A percentile compares a stretch with the other conserved stretches of the same genome.
phyloP scores from a whole-genome alignment of 208 protist species.

The Herpetomonas muscarum region DNA sequence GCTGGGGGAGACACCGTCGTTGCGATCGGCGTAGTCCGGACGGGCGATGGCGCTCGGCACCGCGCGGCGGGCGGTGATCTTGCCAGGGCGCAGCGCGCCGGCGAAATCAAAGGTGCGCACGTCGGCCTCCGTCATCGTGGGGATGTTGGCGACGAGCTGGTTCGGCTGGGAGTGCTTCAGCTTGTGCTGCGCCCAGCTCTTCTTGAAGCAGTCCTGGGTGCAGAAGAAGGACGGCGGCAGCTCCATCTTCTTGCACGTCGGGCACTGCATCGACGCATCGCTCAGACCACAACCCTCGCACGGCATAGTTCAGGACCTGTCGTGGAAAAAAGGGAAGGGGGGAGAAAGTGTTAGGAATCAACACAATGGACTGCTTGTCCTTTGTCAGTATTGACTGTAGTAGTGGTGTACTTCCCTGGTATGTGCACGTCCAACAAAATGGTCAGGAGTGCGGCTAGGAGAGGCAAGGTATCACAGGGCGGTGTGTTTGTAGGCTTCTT shows the following conservation, averaged over 20 bases:
- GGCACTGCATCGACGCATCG: conserved; percentile 81
- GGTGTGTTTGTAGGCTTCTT: too few relatives aligned
- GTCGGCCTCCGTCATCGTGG: conserved; percentile 80
- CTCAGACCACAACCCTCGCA: conserved; percentile 82
- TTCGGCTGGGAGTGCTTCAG: conserved; percentile 71
- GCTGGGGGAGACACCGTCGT: conserved; percentile 61
- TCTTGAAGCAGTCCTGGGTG: conserved; percentile 85
- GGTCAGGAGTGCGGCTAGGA: too few relatives aligned
- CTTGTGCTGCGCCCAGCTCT: conserved; percentile 84
- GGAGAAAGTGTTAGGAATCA: not conserved
- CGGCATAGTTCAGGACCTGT: conserved; percentile 25
- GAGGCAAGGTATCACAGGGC: too few relatives aligned
- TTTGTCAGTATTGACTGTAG: not conserved
- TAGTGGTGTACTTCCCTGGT: not conserved
- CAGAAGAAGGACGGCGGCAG: conserved; percentile 89
- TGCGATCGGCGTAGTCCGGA: conserved; percentile 86
- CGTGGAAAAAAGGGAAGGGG: not conserved
- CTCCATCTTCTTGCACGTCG: conserved; percentile 87
- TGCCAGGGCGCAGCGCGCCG: conserved; percentile 74
- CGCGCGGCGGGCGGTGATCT: conserved; percentile 74
- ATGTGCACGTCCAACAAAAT: too few relatives aligned
- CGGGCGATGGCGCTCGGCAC: conserved; percentile 69
- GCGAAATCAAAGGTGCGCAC: conserved; percentile 77
- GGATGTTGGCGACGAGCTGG: conserved; percentile 63
- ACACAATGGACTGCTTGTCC: too few relatives aligned